These are phyloP conservation scores for Phytophthora capsici DNA, from an alignment of 352 stramenopile genomes.

Conservation along the genomic window DNA sequence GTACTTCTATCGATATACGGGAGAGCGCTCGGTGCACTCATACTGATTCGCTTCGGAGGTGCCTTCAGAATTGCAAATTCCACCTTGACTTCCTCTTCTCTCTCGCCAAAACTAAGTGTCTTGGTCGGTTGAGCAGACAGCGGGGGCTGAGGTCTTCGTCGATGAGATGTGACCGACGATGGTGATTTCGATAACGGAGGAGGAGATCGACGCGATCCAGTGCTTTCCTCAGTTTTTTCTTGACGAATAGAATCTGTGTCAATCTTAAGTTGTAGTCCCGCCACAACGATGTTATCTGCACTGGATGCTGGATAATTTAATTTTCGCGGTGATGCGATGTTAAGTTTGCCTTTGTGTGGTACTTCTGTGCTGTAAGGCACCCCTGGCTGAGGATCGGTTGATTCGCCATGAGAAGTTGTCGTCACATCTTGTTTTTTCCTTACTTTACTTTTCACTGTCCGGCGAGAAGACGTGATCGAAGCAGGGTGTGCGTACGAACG, in stretches of 20 bases:
- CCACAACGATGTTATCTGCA: background rate
- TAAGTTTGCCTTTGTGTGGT: background rate
- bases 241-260: conserved; percentile 6
- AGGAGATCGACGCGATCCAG: conserved; percentile 9
- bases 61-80: conserved; percentile 23
- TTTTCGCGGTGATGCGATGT: conserved; percentile 45
- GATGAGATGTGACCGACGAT: conserved; percentile 9
- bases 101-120: conserved; percentile 22
- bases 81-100: conserved; percentile 27
- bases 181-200: conserved; percentile 11
- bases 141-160: conserved; percentile 12
- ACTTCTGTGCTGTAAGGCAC: conserved; percentile 46
- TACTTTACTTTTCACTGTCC: conserved; percentile 32
- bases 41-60: background rate
- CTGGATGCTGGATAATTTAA: conserved; percentile 13
- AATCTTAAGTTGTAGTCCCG: conserved; percentile 19
- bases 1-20: conserved; percentile 16
- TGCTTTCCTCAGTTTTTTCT: background rate
- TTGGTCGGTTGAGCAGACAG: conserved; percentile 6
- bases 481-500: conserved; percentile 15
- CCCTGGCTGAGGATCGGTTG: conserved; percentile 33
- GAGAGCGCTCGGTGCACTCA: conserved; percentile 12
- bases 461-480: conserved; percentile 28
- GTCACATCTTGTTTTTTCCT: conserved; percentile 20
- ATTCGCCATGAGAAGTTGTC: background rate